These are phyloP conservation scores for Chlorella vulgaris DNA, from an alignment of 139 green algal species.

Conservation along the genomic window DNA sequence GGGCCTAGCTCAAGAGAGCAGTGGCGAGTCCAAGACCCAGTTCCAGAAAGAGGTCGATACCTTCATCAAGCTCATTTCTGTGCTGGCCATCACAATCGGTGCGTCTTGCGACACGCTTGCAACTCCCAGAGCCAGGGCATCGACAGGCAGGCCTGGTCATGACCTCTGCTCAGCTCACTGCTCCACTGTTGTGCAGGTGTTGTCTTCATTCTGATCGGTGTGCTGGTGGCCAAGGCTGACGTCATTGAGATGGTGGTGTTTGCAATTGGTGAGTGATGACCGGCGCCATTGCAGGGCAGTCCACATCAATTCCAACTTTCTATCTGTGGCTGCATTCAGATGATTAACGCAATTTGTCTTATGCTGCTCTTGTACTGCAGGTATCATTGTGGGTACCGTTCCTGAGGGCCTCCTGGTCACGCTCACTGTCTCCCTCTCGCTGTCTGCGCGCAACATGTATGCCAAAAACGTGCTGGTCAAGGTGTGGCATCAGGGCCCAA, in stretches of 20 bases:
- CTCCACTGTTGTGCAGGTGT: neutral
- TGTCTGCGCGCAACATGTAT: slow-evolving; percentile 96
- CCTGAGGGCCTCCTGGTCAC: slow-evolving; percentile 96
- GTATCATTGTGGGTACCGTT: slow-evolving; percentile 91
- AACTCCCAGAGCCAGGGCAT: too few species aligned
- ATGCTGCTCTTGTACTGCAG: too few species aligned
- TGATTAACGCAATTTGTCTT: too few species aligned
- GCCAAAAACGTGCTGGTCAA: slow-evolving; percentile 71
- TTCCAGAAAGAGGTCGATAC: slow-evolving; percentile 82
- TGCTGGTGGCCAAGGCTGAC: slow-evolving; percentile 53
- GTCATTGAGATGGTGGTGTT: slow-evolving; percentile 65
- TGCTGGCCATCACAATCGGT: slow-evolving; percentile 79
- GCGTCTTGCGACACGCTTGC: too few species aligned
- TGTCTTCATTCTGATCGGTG: slow-evolving; percentile 80
- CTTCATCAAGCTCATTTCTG: slow-evolving; percentile 81
- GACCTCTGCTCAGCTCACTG: neutral
- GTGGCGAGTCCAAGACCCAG: slow-evolving; percentile 49
- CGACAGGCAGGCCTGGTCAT: too few species aligned
- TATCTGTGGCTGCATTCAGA: too few species aligned
- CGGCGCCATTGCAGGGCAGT: neutral
- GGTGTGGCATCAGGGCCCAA: neutral
- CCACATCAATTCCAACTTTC: too few species aligned
- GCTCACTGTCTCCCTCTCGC: slow-evolving; percentile 97
- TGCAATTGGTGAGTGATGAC: slow-evolving; percentile 47
- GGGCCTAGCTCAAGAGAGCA: slow-evolving; percentile 60